Conservation (phyloP, 176 grass and related monocot species). For the Coix lacrymajobi region DNA sequence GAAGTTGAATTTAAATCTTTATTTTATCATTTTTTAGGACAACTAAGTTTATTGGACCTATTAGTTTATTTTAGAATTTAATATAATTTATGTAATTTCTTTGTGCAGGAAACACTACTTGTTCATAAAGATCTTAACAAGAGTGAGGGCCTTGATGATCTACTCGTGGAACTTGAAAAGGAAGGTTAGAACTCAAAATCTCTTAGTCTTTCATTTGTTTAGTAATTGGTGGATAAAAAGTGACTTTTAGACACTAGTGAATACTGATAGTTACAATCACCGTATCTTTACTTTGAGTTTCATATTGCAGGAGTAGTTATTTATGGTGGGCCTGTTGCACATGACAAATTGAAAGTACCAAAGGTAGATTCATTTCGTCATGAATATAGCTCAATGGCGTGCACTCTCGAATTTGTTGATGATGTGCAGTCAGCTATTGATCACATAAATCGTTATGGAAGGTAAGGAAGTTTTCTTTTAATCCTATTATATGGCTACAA, state of each 20-base stretch:
- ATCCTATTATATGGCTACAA: neutral
- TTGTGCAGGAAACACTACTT: slow-evolving; percentile 88
- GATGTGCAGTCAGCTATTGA: slow-evolving; percentile 78
- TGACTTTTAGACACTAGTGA: neutral
- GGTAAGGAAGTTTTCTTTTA: slow-evolving; percentile 35
- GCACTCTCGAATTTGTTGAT: slow-evolving; percentile 87
- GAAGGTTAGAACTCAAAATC: slow-evolving; percentile 47
- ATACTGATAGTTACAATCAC: neutral
- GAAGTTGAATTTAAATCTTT: too few species aligned
- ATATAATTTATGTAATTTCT: neutral
- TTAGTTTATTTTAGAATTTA: neutral
- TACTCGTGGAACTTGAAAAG: slow-evolving; percentile 69
- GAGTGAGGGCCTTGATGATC: slow-evolving; percentile 70
- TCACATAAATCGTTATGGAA: slow-evolving; percentile 93
- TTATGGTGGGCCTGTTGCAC: slow-evolving; percentile 76
- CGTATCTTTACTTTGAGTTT: neutral
- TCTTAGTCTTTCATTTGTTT: neutral
- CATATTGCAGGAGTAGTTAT: slow-evolving; percentile 66
- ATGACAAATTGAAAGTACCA: slow-evolving; percentile 62
- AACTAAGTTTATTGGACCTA: neutral
- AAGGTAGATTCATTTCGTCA: slow-evolving; percentile 73
- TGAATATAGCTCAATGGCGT: slow-evolving; percentile 93
- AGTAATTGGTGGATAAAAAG: neutral
- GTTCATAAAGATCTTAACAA: slow-evolving; percentile 87
- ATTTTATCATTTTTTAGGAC: neutral